phyloP scores from a whole-genome alignment of 768 basidiomycete genomes.

The Lactarius vividus region DNA sequence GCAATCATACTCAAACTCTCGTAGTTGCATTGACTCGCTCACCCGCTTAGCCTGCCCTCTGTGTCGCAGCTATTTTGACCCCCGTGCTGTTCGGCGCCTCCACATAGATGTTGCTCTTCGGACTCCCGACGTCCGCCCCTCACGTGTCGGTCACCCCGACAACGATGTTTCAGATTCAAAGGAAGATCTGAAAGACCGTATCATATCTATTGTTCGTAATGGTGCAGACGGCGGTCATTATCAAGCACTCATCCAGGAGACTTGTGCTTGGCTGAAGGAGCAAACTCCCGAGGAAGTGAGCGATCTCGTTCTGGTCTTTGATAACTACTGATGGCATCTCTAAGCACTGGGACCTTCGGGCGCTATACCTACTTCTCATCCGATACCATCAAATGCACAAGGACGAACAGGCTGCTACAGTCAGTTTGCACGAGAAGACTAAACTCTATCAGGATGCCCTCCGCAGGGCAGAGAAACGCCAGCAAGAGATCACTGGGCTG shows the following conservation, averaged over 20 bases:
- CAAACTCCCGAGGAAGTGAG: constrained; percentile 25
- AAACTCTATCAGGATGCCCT: constrained; percentile 25
- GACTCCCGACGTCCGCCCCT: constrained; percentile 16
- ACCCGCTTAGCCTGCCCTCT: constrained; percentile 25
- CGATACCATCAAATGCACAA: constrained; percentile 29
- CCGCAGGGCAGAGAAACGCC: constrained; percentile 16
- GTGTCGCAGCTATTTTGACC: constrained; percentile 25
- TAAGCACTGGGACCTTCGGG: constrained; percentile 29
- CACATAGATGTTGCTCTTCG: constrained; percentile 24
- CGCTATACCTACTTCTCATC: constrained; percentile 26
- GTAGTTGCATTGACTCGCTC: constrained; percentile 25
- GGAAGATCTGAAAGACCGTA: constrained; percentile 22
- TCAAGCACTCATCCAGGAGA: constrained; percentile 26
- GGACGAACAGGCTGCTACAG: constrained; percentile 26
- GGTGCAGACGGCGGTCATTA: constrained; percentile 26
- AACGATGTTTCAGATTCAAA: constrained; percentile 13
- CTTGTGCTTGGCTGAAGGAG: constrained; percentile 25
- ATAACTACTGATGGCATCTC: neutral
- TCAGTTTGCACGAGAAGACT: constrained; percentile 22
- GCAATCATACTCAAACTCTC: constrained; percentile 1
- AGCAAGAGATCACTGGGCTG: constrained; percentile 12
- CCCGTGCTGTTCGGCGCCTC: constrained; percentile 23
- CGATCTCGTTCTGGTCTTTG: neutral
- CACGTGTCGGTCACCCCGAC: constrained; percentile 10
- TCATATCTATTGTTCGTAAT: constrained; percentile 26